Percentiles rank a stretch among this genome's conserved stretches.
Evolutionary conservation across 768 basidiomycete species (phyloP).

Genomic region (Trametes elegans): DNA sequence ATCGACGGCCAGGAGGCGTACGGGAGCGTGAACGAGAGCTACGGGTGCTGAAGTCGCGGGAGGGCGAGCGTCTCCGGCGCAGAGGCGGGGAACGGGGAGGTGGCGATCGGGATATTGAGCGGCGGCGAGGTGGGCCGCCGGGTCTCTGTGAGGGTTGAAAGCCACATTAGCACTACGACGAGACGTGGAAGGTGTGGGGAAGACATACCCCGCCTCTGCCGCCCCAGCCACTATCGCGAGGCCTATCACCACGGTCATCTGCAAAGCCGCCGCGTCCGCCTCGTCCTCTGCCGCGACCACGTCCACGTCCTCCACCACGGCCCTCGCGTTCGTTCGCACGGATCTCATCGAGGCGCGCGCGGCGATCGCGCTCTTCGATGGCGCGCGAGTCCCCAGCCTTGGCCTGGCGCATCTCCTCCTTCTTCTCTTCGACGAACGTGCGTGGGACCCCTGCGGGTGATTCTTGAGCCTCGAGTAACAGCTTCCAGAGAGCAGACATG

Average conservation of each 20-base stretch:
- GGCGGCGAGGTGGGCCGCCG: constrained; percentile 18
- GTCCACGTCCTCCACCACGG: constrained; percentile 42
- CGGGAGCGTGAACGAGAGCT: constrained; percentile 38
- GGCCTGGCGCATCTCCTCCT: constrained; percentile 80
- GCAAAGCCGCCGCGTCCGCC: constrained; percentile 11
- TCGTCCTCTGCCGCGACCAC: constrained; percentile 59
- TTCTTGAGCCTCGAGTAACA: constrained; percentile 90
- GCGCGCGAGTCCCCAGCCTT: constrained; percentile 61
- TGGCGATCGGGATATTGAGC: constrained; percentile 20
- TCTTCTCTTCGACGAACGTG: constrained; percentile 89
- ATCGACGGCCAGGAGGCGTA: constrained; percentile 16
- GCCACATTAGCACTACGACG: background rate
- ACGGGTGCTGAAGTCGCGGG: constrained; percentile 35
- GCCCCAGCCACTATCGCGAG: constrained; percentile 68
- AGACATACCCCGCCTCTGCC: constrained; percentile 50
- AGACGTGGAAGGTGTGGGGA: too few relatives aligned
- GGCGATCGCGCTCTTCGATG: constrained; percentile 69
- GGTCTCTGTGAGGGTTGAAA: constrained; percentile 9
- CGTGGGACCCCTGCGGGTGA: constrained; percentile 87
- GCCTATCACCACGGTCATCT: constrained; percentile 13
- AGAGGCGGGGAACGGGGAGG: constrained; percentile 46
- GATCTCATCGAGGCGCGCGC: constrained; percentile 66
- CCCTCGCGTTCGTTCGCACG: constrained; percentile 56
- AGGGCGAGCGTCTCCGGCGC: constrained; percentile 41
- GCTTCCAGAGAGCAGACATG: constrained; percentile 85